Conservation (phyloP, 2,329 filamentous ascomycete genomes). For the Aspergillus proliferans region DNA sequence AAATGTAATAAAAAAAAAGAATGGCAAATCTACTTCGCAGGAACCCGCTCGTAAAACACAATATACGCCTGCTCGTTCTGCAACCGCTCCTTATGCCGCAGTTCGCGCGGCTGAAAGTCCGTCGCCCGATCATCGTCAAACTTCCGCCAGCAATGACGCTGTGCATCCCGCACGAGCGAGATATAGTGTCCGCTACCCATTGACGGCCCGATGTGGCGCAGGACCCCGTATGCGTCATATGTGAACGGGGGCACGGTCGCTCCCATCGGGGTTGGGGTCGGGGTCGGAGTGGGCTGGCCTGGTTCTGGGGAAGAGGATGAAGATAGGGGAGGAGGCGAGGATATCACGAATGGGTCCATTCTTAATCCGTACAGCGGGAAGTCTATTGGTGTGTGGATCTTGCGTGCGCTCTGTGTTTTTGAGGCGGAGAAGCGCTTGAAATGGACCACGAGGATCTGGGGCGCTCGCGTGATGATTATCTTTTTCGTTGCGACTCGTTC, state of each 20-base stretch:
- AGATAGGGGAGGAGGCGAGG: conserved; percentile 33
- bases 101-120: conserved; percentile 52
- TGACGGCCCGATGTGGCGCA: conserved; percentile 65
- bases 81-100: conserved; percentile 45
- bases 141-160: conserved; percentile 52
- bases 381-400: conserved; percentile 64
- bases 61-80: conserved; percentile 61
- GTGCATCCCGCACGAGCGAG: conserved; percentile 58
- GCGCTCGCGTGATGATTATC: conserved; percentile 69
- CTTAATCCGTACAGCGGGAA: conserved; percentile 70
- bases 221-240: conserved; percentile 83
- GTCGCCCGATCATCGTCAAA: conserved; percentile 54
- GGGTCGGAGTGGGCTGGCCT: conserved; percentile 45
- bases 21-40: conserved; percentile 23
- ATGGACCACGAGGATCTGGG: conserved; percentile 70
- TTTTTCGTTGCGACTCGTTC: conserved; percentile 63
- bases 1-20: conserved; percentile 17
- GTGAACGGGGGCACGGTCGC: conserved; percentile 52
- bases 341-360: conserved; percentile 55
- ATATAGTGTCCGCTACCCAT: conserved; percentile 75
- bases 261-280: conserved; percentile 3
- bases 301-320: conserved; percentile 48
- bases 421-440: conserved; percentile 64
- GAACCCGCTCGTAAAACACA: conserved; percentile 55
- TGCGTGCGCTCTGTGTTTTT: conserved; percentile 52